Conservation (phyloP, 345 rosid genomes). For the Syzygium oleosum region DNA sequence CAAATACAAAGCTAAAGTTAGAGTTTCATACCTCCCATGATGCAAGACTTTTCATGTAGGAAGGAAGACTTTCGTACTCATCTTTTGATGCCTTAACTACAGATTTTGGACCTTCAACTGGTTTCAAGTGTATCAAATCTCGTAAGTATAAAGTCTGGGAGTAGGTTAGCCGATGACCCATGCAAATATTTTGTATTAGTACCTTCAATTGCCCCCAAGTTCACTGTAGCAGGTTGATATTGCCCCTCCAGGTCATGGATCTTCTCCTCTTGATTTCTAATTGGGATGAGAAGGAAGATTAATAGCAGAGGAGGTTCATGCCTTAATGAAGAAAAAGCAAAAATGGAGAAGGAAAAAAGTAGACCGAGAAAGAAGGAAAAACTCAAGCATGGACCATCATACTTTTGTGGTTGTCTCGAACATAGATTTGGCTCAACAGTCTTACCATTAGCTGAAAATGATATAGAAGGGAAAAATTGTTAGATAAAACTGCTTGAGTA, state of each 20-base stretch:
- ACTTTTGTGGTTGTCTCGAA: constrained; percentile 30
- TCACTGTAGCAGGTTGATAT: constrained; percentile 4
- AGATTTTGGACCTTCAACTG: constrained; percentile 10
- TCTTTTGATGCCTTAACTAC: constrained; percentile 32
- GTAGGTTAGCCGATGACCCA: background rate
- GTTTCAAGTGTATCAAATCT: background rate
- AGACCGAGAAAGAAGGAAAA: background rate
- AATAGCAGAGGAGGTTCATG: constrained; percentile 4
- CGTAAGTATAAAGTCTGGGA: background rate
- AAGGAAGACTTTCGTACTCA: constrained; percentile 63
- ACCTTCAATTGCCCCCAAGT: constrained; percentile 27
- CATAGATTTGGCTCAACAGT: constrained; percentile 11
- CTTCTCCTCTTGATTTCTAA: constrained; percentile 19
- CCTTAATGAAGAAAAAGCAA: constrained; percentile 6
- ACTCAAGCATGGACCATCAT: constrained; percentile 10
- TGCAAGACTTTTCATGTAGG: constrained; percentile 58
- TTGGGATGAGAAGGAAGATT: background rate
- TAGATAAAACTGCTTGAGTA: background rate
- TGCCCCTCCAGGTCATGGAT: constrained; percentile 7
- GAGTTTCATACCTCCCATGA: constrained; percentile 75
- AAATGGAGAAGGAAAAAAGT: background rate
- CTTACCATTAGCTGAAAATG: constrained; percentile 23
- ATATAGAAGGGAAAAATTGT: background rate
- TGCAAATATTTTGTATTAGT: background rate
- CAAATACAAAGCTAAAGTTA: background rate